A percentile compares a stretch with the other conserved stretches of the same genome.
phyloP scores from a whole-genome alignment of 192 early-diverging fungal genomes.

The Borealophlyctis nickersoniae region DNA sequence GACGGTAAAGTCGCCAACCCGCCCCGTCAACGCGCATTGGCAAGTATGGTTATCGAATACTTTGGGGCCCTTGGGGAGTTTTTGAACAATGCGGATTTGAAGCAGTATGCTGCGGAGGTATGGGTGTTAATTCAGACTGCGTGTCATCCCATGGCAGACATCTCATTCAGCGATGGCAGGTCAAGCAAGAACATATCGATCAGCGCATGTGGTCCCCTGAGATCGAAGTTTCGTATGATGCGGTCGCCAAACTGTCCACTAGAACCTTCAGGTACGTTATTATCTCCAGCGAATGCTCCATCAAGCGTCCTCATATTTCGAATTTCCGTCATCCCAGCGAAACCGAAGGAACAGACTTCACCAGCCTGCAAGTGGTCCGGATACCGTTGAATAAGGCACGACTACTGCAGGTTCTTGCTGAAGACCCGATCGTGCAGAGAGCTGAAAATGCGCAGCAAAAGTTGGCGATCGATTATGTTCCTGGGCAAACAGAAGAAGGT shows the following conservation, averaged over 20 bases:
- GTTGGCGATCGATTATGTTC: not conserved
- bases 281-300: not conserved
- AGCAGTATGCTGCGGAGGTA: not conserved
- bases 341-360: not conserved
- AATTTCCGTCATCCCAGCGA: not conserved
- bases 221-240: not conserved
- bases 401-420: not conserved
- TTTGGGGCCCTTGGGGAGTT: not conserved
- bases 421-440: not conserved
- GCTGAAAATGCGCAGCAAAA: not conserved
- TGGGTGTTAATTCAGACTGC: not conserved
- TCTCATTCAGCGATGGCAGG: too few relatives aligned
- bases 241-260: not conserved
- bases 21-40: not conserved
- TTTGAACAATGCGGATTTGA: not conserved
- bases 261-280: not conserved
- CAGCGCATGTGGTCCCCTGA: not conserved
- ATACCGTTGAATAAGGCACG: not conserved
- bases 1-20: not conserved
- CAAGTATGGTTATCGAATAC: not conserved
- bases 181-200: not conserved
- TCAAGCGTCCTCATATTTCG: not conserved
- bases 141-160: not conserved
- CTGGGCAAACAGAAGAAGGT: not conserved
- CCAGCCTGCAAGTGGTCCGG: not conserved